phyloP scores from a whole-genome alignment of 768 basidiomycete species.

The Mycena capillaripes region DNA sequence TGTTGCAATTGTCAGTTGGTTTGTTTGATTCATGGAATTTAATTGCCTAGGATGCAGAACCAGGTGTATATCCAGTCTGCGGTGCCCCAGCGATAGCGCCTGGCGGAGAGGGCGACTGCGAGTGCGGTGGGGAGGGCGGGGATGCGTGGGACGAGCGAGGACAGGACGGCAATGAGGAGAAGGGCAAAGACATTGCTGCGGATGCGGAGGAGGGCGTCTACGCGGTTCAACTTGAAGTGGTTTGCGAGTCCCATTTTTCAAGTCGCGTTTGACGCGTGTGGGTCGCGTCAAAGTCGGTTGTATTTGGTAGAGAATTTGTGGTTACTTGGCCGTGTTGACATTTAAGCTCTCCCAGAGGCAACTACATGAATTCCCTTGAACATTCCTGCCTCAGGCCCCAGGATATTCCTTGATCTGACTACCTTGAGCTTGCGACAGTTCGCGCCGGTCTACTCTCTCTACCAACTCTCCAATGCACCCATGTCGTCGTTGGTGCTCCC shows the following conservation, averaged over 20 bases:
- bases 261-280: neutral
- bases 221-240: conserved; percentile 59
- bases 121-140: conserved; percentile 55
- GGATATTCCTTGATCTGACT: no score
- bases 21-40: neutral
- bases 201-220: conserved; percentile 59
- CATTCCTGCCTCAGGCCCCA: no score
- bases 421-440: no score
- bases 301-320: neutral
- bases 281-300: neutral
- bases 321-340: neutral
- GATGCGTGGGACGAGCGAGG: conserved; percentile 54
- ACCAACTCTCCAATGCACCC: no score
- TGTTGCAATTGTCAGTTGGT: conserved; percentile 29
- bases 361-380: no score
- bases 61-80: conserved; percentile 54
- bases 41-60: conserved; percentile 54
- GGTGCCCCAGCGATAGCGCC: conserved; percentile 46
- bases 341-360: no score
- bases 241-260: conserved; percentile 22
- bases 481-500: neutral
- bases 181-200: conserved; percentile 52
- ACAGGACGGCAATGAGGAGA: conserved; percentile 51
- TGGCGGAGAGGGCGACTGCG: conserved; percentile 41
- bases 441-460: no score